Percentiles rank a stretch among this genome's conserved stretches.
phyloP scores from a whole-genome alignment of 1,284 basidiomycete genomes.

The Cystobasidiaceae sp. region DNA sequence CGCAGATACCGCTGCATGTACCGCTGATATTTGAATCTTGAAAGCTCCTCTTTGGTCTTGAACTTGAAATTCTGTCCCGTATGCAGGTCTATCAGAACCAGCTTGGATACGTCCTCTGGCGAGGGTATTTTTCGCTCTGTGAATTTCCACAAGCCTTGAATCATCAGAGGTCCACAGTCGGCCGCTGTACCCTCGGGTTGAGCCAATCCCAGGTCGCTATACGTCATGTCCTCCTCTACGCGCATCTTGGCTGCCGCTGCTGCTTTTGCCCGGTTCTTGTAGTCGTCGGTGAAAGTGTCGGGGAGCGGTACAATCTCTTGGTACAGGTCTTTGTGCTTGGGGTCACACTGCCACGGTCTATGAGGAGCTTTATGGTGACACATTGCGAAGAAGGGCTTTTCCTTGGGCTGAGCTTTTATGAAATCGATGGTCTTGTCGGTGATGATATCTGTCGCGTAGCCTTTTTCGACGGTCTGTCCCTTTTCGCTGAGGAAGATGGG shows the following conservation, averaged over 20 bases:
- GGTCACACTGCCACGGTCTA: conserved; percentile 37
- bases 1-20: conserved; percentile 39
- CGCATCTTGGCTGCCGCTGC: conserved; percentile 36
- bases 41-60: conserved; percentile 33
- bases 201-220: conserved; percentile 33
- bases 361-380: conserved; percentile 40
- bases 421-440: conserved; percentile 38
- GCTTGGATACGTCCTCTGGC: conserved; percentile 31
- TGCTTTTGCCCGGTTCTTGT: conserved; percentile 37
- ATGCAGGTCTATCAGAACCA: conserved; percentile 31
- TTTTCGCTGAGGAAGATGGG: conserved; percentile 33
- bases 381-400: conserved; percentile 37
- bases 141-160: conserved; percentile 5
- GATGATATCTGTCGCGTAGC: conserved; percentile 41
- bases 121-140: conserved; percentile 22
- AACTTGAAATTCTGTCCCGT: conserved; percentile 28
- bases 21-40: conserved; percentile 36
- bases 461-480: conserved; percentile 30
- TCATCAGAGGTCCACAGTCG: conserved; percentile 23
- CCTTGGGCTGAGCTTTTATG: conserved; percentile 33
- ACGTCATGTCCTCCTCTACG: conserved; percentile 36
- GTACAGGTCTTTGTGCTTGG: conserved; percentile 37
- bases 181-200: conserved; percentile 37
- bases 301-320: conserved; percentile 34
- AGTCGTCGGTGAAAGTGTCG: conserved; percentile 38